Base-by-base conservation (phyloP, 1,139 yeast genomes). In the Sugiyamaella sp. region DNA sequence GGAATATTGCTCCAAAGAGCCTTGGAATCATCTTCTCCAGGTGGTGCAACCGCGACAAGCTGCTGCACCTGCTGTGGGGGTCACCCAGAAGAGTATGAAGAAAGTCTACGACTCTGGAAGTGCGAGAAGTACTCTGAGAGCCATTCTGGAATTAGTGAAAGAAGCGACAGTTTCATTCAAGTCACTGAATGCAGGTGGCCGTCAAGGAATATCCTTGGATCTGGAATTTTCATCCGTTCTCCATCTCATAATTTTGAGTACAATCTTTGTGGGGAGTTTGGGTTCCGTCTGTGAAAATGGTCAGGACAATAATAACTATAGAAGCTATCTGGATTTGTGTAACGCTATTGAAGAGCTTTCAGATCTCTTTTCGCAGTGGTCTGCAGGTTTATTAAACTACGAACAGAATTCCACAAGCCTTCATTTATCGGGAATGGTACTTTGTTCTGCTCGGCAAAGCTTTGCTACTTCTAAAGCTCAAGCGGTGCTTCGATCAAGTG, bases 221-320 rank as follows among this genome's bases (percentile, higher is more conserved):
- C 50, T 21, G 33, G 38, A 46, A 2, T 38, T 27, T 25, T 39
- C 44, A 9, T 46, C 50, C 4, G 16, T 37, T 5, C 45, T 46
- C n/a, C 50, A 39, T 2, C 17, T 40, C 17, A 39, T 46, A 9
- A 19, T 46, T 5, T 10, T 46, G 12, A 19, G 44, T 14, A 46
- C 50, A 4, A 38, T 38, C 2, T 5, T 46, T 12, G 19, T 38
- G 14, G 50, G 50, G 9, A 33, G 33, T n/a, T 8, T 44, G 14
- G 29, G 39, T 4, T 22, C n/a, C 2, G 20, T 22, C 19, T 14
- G 19, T 22, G 48, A 44, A 16, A 29, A 32, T 21, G 8, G 25
- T 9, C 17, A 21, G 10, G 38, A 27, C 8, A 35, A 2, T 16
- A 10, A 9, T 3, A 17, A 19, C 44, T 38, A 46, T 39, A 38